These are phyloP conservation scores for Penicillium corylophilum DNA, from an alignment of 2,329 filamentous ascomycete genomes.

Conservation along the genomic window DNA sequence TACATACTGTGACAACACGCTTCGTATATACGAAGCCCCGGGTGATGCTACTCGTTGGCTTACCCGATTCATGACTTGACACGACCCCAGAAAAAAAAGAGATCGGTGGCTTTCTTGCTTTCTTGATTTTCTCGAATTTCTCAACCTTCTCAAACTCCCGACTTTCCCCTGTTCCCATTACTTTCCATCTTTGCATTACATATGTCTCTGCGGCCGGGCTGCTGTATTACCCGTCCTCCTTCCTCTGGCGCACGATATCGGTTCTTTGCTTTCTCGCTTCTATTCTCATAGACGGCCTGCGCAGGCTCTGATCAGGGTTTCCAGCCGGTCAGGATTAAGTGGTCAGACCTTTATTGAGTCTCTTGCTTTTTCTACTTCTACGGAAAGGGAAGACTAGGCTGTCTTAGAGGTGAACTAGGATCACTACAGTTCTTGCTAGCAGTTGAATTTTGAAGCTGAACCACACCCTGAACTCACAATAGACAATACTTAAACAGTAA, in stretches of 20 bases:
- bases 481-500: background rate
- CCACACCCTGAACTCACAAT: conserved; percentile 1
- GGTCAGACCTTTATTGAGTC: conserved; percentile 1
- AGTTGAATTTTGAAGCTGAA: conserved; percentile 10
- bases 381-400: background rate
- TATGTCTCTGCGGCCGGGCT: conserved; percentile 10
- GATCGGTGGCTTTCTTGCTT: conserved; percentile 19
- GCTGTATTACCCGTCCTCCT: conserved; percentile 5
- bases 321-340: background rate
- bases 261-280: conserved; percentile 4
- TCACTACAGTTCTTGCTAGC: conserved; percentile 5
- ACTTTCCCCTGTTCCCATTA: background rate
- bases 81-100: conserved; percentile 21
- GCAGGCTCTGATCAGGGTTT: background rate
- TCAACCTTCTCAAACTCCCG: conserved; percentile 3
- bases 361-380: background rate
- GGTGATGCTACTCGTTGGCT: conserved; percentile 8
- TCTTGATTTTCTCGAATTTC: conserved; percentile 3
- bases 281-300: conserved; percentile 12
- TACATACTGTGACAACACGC: conserved; percentile 3
- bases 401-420: background rate
- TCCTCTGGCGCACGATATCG: conserved; percentile 1
- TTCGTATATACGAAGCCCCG: conserved; percentile 5
- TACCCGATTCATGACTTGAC: conserved; percentile 22
- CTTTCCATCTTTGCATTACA: conserved; percentile 11